phyloP scores from a whole-genome alignment of 441 rosid genomes.

The Pelargonium citronellum region DNA sequence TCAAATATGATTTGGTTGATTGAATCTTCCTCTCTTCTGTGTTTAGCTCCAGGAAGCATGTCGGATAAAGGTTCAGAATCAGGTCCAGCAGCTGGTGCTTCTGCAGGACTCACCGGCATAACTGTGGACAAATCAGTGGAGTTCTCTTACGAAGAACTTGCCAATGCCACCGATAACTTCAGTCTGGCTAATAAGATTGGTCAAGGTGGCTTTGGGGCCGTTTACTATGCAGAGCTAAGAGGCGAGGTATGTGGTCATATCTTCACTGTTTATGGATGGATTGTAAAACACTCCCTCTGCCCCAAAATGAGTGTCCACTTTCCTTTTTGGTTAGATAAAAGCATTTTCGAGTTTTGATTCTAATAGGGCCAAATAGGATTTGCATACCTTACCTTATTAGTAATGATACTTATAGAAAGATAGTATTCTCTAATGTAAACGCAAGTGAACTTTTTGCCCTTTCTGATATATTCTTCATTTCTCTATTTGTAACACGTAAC shows the following conservation, averaged over 20 bases:
- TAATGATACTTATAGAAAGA: no score
- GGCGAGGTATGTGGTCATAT: conserved; percentile 59
- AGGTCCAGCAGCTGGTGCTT: conserved; percentile 24
- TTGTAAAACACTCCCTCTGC: background rate
- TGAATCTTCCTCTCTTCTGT: conserved; percentile 19
- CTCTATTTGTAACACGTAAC: no score
- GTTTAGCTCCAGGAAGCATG: conserved; percentile 30
- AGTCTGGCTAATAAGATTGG: conserved; percentile 83
- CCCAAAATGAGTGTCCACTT: no score
- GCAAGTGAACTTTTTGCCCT: no score
- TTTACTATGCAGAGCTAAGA: conserved; percentile 83
- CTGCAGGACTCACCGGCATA: conserved; percentile 52
- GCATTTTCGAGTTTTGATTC: no score
- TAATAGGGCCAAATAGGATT: no score
- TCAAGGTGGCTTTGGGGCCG: conserved; percentile 84
- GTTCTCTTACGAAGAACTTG: conserved; percentile 60
- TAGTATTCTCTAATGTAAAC: no score
- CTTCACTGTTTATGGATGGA: conserved; percentile 7
- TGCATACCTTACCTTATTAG: no score
- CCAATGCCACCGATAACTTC: conserved; percentile 63
- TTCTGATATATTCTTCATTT: no score
- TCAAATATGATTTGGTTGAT: background rate
- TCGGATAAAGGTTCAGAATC: conserved; percentile 36
- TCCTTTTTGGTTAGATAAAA: no score
- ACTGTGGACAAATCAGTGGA: conserved; percentile 75